Evolutionary conservation across 768 basidiomycete species (phyloP).

Genomic region (Rhodotorula kratochvilovae): DNA sequence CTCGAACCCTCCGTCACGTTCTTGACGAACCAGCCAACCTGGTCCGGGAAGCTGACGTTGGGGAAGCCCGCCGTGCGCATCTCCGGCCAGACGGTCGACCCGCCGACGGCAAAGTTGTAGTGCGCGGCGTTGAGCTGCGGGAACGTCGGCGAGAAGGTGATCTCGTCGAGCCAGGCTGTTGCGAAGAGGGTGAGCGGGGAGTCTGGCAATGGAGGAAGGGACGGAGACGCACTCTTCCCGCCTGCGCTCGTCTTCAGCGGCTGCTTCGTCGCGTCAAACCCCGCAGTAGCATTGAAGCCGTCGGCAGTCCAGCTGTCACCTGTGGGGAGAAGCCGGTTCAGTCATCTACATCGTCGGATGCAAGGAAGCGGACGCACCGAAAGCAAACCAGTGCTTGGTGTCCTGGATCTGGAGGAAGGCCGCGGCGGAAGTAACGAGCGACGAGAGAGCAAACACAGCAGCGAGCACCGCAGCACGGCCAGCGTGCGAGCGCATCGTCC

Average conservation of each 20-base stretch:
- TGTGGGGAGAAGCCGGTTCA: background rate
- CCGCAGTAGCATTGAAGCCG: background rate
- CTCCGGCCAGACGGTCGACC: background rate
- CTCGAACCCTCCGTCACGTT: background rate
- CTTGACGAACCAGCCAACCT: background rate
- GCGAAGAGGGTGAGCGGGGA: background rate
- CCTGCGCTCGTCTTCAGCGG: background rate
- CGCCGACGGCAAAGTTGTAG: background rate
- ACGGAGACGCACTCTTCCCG: background rate
- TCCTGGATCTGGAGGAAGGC: background rate
- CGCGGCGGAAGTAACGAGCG: background rate
- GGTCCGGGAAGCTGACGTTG: background rate
- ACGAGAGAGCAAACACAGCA: background rate
- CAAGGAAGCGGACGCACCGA: background rate
- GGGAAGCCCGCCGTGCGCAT: background rate
- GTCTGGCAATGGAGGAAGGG: background rate
- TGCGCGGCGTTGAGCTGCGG: background rate
- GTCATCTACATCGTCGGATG: no score
- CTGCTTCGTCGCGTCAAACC: background rate
- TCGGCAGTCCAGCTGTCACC: background rate
- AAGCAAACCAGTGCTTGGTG: background rate
- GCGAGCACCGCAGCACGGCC: background rate
- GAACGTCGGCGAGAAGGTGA: background rate
- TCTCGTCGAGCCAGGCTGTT: background rate
- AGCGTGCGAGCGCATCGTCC: background rate